A percentile compares a stretch with the other conserved stretches of the same genome.
Evolutionary conservation across 306 rosid genomes (phyloP).

Genomic region (Rubus idaeus): DNA sequence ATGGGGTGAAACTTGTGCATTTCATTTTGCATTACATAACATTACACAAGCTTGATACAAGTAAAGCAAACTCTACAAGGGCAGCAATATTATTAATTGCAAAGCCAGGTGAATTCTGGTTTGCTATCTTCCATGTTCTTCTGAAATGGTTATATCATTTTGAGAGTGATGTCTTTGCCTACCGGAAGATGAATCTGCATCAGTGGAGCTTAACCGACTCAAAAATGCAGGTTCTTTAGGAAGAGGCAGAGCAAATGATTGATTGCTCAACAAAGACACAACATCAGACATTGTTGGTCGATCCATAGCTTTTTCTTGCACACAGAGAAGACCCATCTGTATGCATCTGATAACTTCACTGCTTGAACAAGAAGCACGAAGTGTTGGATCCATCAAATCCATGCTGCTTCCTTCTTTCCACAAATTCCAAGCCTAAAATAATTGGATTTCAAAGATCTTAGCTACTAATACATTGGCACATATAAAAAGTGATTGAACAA

Average conservation of each 20-base stretch:
- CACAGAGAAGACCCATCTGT: constrained; percentile 19
- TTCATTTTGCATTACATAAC: neutral
- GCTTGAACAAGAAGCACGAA: neutral
- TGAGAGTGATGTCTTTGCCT: constrained; percentile 7
- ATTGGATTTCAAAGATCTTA: neutral
- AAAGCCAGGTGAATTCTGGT: neutral
- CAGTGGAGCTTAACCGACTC: neutral
- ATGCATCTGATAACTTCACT: constrained; percentile 12
- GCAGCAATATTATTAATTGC: neutral
- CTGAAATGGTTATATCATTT: constrained; percentile 20
- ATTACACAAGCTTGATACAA: neutral
- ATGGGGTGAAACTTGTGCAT: neutral
- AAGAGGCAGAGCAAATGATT: neutral
- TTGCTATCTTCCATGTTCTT: constrained; percentile 7
- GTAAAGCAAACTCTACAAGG: neutral
- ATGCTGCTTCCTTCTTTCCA: constrained; percentile 18
- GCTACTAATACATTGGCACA: neutral
- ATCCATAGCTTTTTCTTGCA: constrained; percentile 22
- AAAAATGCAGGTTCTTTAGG: constrained; percentile 18
- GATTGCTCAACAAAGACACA: constrained; percentile 7
- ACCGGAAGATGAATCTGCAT: constrained; percentile 17
- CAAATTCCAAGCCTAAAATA: constrained; percentile 9
- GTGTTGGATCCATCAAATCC: constrained; percentile 4
- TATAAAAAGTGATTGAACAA: neutral
- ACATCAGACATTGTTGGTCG: constrained; percentile 19